Percentiles rank a stretch among this genome's conserved stretches.
Evolutionary conservation across 1,284 basidiomycete species (phyloP).

Genomic region (Marasmius sp.): DNA sequence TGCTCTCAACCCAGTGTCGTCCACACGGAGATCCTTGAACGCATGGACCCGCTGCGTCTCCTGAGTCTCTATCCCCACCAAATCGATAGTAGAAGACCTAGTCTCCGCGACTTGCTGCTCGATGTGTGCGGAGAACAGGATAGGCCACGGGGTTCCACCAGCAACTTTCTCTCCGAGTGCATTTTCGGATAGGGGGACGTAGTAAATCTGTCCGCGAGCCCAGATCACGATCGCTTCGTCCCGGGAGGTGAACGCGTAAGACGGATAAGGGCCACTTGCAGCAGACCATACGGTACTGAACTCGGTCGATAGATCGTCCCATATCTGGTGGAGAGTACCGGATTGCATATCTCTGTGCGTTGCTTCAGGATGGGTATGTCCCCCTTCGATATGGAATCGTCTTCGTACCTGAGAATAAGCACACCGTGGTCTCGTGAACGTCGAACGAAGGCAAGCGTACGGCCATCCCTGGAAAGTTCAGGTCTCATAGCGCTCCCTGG

Average conservation of each 20-base stretch:
- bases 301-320: slow-evolving; percentile 70
- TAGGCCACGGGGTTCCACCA: slow-evolving; percentile 40
- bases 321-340: slow-evolving; percentile 63
- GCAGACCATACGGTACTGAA: slow-evolving; percentile 52
- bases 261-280: slow-evolving; percentile 76
- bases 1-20: slow-evolving; percentile 47
- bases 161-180: slow-evolving; percentile 47
- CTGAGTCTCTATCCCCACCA: slow-evolving; percentile 53
- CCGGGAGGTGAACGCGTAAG: slow-evolving; percentile 63
- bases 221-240: slow-evolving; percentile 69
- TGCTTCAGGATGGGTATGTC: neutral
- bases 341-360: slow-evolving; percentile 59
- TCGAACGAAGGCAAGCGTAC: slow-evolving; percentile 71
- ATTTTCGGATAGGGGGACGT: slow-evolving; percentile 55
- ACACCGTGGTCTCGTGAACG: slow-evolving; percentile 72
- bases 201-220: slow-evolving; percentile 68
- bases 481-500: slow-evolving; percentile 73
- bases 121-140: slow-evolving; percentile 61
- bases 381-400: neutral
- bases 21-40: slow-evolving; percentile 58
- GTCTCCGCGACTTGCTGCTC: slow-evolving; percentile 66
- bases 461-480: slow-evolving; percentile 67
- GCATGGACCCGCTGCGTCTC: slow-evolving; percentile 55
- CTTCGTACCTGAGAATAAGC: slow-evolving; percentile 62
- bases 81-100: slow-evolving; percentile 41